A percentile compares a stretch with the other conserved stretches of the same genome.
These are phyloP conservation scores for Inga laurina DNA, from an alignment of 306 rosid species.

Conservation along the genomic window DNA sequence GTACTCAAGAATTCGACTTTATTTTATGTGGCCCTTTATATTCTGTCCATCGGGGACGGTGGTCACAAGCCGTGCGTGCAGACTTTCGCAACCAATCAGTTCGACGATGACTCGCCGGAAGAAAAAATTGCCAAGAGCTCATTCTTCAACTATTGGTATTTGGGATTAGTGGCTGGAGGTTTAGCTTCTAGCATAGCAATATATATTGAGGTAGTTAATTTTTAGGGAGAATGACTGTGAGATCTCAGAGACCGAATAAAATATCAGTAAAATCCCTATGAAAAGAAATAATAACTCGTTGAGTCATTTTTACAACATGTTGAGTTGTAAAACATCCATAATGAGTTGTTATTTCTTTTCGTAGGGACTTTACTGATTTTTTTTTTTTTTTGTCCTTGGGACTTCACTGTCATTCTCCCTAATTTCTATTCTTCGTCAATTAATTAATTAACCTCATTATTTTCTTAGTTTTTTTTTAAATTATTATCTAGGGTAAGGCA, in stretches of 20 bases:
- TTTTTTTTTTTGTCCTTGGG: too few species aligned
- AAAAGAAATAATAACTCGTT: too few species aligned
- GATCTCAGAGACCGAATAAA: too few species aligned
- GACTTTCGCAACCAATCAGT: background rate
- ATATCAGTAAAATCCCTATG: background rate
- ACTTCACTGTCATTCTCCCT: too few species aligned
- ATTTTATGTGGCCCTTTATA: slow-evolving; percentile 53
- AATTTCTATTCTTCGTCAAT: background rate
- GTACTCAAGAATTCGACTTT: slow-evolving; percentile 26
- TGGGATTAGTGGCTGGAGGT: slow-evolving; percentile 20
- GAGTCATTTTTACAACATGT: too few species aligned
- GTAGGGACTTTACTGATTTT: too few species aligned
- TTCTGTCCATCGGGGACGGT: slow-evolving; percentile 65
- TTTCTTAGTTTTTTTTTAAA: background rate
- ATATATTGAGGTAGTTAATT: background rate
- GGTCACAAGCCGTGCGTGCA: slow-evolving; percentile 62
- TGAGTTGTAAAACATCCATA: too few species aligned
- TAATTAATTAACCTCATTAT: background rate
- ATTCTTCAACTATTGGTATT: background rate
- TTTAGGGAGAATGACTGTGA: too few species aligned
- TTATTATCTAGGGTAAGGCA: background rate
- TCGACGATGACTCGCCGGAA: background rate
- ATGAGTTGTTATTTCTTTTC: too few species aligned
- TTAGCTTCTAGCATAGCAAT: background rate
- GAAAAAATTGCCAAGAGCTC: background rate